Evolutionary conservation across 2,329 filamentous ascomycete species (phyloP), one percentile per base, ranked within the genome.

Genomic region (Sclerotinia spermophila): DNA sequence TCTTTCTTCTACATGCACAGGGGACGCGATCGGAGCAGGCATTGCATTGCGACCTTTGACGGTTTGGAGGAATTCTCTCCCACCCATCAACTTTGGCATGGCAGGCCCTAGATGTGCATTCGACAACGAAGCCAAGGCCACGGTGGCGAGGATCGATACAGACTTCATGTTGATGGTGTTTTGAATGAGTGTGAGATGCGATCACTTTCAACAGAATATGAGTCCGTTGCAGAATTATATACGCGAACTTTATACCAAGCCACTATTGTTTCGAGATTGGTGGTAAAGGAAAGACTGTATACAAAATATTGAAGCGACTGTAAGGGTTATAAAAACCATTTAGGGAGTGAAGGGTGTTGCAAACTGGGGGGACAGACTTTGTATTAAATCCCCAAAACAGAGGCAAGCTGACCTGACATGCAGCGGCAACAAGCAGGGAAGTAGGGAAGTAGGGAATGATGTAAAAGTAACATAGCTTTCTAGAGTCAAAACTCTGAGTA

Each of bases 71-170:
- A 78, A 76, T 48, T 73, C 73, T 56, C 76, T 74, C 40, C 69
- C 76, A 35, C 77, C 77, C 35, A 77, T 53, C 5, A 77, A 53
- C 40, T 75, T 72, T 60, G 76, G 76, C 35, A 74, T 62, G 33
- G 71, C 71, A 33, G 72, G 68, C 62, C 71, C 64, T 19, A 38
- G 55, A 72, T 77, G 76, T 27, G 76, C 75, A 51, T 45, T 71
- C 19, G 72, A 69, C 64, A 73, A 44, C n/a, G 72, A 67, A 24
- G 69, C 71, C 56, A 77, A 61, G 21, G 69, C 71, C 30, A 71
- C 69, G 40, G 75, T 35, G 35, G 48, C 27, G 24, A 76, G 30
- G 21, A 72, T 24, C 15, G 67, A 42, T 38, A 64, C 67, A 62
- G 74, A 53, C 70, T 75, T 76, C 74, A 77, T 75, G 19, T 51